A percentile compares a stretch with the other conserved stretches of the same genome.
These are phyloP conservation scores for Yarrowia deformans DNA, from an alignment of 805 yeast species.

Conservation along the genomic window DNA sequence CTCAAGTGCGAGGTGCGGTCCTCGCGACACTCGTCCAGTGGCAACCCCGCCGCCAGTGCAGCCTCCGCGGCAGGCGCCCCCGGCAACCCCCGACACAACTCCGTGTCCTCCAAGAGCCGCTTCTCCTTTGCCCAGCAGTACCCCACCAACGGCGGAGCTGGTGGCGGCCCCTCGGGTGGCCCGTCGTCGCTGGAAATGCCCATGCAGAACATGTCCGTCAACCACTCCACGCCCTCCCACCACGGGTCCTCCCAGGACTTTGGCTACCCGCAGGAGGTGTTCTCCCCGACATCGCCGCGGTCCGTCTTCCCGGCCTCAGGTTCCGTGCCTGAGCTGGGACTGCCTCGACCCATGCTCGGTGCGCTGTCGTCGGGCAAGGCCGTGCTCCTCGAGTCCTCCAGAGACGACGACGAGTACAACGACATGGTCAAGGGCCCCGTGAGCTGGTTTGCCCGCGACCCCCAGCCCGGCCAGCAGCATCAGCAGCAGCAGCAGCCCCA, in stretches of 20 bases:
- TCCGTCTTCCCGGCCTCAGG: constrained; percentile 42
- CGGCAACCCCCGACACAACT: constrained; percentile 27
- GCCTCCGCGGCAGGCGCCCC: not conserved
- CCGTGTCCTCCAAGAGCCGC: constrained; percentile 29
- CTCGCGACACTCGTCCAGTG: constrained; percentile 32
- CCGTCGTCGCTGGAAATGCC: constrained; percentile 34
- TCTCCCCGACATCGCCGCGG: constrained; percentile 46
- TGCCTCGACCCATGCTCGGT: constrained; percentile 35
- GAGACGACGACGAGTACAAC: constrained; percentile 41
- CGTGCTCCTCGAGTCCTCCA: constrained; percentile 17
- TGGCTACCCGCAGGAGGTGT: constrained; percentile 40
- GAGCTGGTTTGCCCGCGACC: constrained; percentile 38
- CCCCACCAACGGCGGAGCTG: constrained; percentile 9
- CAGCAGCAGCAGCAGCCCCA: constrained; percentile 18
- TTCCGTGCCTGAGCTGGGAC: constrained; percentile 28
- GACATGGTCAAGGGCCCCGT: constrained; percentile 40
- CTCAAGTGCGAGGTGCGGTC: constrained; percentile 35
- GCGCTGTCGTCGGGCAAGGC: constrained; percentile 36
- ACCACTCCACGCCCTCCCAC: constrained; percentile 18
- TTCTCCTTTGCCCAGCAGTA: constrained; percentile 35
- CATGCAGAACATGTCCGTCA: constrained; percentile 38
- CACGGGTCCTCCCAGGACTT: constrained; percentile 17
- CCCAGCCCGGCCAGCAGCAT: constrained; percentile 6
- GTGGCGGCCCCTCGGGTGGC: not conserved
- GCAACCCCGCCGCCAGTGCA: not conserved